Base-by-base conservation (phyloP, 1,284 basidiomycete species). In the Microbotryomycetes sp. region DNA sequence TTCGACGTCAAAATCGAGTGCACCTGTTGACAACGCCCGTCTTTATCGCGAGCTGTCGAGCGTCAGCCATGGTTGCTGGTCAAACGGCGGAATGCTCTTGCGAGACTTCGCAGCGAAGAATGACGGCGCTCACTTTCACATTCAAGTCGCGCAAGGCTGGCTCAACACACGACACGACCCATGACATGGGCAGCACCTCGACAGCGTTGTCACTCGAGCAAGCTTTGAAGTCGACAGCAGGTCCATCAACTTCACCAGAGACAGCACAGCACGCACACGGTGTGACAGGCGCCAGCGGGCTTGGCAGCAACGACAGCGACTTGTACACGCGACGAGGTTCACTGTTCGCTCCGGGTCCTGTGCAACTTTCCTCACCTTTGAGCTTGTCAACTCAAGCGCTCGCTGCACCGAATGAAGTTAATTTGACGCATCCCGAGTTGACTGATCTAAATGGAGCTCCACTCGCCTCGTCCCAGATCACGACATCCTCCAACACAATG, bases 21-120 rank as follows among this genome's bases (percentile, higher is more conserved):
- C 15, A 69, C 67, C 67, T 49, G 19, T 47, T 59, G 54, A 69
- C 65, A 42, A 69, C 67, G 31, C 60, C 59, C 2, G 67, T 61
- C 57, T 69, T 66, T 62, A 69, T 69, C 3, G 48, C 23, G 7
- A 69, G 56, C 28, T 66, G 62, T 2, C 67, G 60, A 30, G 58
- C 51, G 14, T 50, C 30, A 29, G 47, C 45, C n/a, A 46, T 30
- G 58, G 58, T 64, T 26, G 26, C 54, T 7, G 36, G 12, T 19
- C 6, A 55, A 31, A 26, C n/a, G 42, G 47, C 9, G 6, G 12
- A 48, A 28, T 32, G 30, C 22, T 47, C 16, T 15, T 3, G 26
- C 4, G 46, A n/a, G 7, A 19, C 45, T 16, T 29, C n/a, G 22
- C 19, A 16, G 16, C 42, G 22, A 25, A 2, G 36, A 3, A 3